These are phyloP conservation scores for Geotrichum europaeum DNA, from an alignment of 1,139 yeast species.

Conservation along the genomic window DNA sequence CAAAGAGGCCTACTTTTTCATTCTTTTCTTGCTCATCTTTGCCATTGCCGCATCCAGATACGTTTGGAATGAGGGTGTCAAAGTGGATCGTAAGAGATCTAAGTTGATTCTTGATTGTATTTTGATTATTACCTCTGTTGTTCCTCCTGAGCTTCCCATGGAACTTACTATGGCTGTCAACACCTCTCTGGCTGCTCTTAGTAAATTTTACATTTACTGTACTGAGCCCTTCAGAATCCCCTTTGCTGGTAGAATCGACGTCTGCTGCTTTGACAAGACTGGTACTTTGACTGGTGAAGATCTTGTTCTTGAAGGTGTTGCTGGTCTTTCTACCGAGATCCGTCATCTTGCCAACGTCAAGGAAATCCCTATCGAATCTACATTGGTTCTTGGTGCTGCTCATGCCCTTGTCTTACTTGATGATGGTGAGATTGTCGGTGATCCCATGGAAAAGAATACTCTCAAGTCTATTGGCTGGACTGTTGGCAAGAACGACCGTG, in stretches of 20 bases:
- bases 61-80: slow-evolving; percentile 97
- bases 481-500: slow-evolving; percentile 63
- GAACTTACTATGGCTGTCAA: slow-evolving; percentile 98
- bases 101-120: slow-evolving; percentile 93
- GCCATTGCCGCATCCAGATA: slow-evolving; percentile 97
- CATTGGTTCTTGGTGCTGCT: slow-evolving; percentile 82
- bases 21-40: slow-evolving; percentile 78
- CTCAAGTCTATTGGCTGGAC: slow-evolving; percentile 82
- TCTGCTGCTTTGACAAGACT: slow-evolving; percentile 96
- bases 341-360: slow-evolving; percentile 54
- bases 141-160: slow-evolving; percentile 99
- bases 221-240: slow-evolving; percentile 99
- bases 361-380: slow-evolving; percentile 59
- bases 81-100: slow-evolving; percentile 90
- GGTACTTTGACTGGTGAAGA: slow-evolving; percentile 98
- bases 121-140: slow-evolving; percentile 92
- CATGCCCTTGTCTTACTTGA: slow-evolving; percentile 92
- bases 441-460: slow-evolving; percentile 98
- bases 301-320: slow-evolving; percentile 91
- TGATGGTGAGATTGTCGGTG: slow-evolving; percentile 97
- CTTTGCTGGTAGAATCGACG: slow-evolving; percentile 95
- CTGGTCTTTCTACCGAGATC: slow-evolving; percentile 60
- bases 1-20: slow-evolving; percentile 88
- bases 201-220: slow-evolving; percentile 86
- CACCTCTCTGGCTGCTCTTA: slow-evolving; percentile 78